These are phyloP conservation scores for Cryptomeria japonica DNA, from an alignment of 75 land plant species.

Conservation along the genomic window DNA sequence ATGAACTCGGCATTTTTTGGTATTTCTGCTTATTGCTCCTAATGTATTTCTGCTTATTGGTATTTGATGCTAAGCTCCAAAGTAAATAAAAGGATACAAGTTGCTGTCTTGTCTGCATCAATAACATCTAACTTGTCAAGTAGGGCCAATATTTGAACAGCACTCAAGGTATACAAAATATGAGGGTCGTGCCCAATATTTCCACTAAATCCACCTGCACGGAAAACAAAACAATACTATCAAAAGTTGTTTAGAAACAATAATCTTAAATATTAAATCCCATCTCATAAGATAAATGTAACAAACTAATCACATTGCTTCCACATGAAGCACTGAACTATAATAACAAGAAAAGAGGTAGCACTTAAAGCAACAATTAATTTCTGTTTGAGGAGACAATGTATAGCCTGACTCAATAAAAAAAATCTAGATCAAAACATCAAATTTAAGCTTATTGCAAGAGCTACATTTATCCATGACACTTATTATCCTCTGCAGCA, in stretches of 20 bases:
- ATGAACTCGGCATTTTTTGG: background rate
- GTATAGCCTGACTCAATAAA: background rate
- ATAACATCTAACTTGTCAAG: conserved; percentile 75
- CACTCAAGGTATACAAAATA: conserved; percentile 86
- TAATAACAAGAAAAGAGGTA: background rate
- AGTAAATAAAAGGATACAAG: conserved; percentile 66
- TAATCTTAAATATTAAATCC: background rate
- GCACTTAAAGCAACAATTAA: background rate
- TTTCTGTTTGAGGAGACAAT: background rate
- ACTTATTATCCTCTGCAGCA: background rate
- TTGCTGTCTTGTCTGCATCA: conserved; percentile 71
- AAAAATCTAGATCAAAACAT: background rate
- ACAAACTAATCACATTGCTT: background rate
- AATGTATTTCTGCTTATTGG: background rate
- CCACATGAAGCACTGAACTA: background rate
- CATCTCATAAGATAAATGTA: background rate
- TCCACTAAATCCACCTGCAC: conserved; percentile 92
- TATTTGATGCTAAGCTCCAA: conserved; percentile 5
- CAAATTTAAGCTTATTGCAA: background rate
- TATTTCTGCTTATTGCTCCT: background rate
- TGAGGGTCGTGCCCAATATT: conserved; percentile 96
- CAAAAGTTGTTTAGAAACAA: background rate
- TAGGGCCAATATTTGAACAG: conserved; percentile 89
- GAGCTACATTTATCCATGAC: background rate
- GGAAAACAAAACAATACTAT: background rate